Base-by-base conservation (phyloP, 495 filamentous ascomycete species). In the Bacidia rubella region DNA sequence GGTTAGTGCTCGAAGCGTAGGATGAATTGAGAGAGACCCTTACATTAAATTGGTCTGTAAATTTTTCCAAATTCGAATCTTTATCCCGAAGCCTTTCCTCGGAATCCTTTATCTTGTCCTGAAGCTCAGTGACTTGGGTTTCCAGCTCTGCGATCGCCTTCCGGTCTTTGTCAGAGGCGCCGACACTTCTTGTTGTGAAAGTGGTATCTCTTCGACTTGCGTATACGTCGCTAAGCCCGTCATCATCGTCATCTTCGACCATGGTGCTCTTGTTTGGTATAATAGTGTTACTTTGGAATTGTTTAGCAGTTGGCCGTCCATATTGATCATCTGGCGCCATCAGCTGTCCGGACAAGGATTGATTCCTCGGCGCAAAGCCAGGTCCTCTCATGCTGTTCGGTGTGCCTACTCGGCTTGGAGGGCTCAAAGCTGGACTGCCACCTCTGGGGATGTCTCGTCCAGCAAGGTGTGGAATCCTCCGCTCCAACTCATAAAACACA, bases 261-360 rank as follows among this genome's bases (percentile, higher is more conserved):
- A 98, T 88, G 0, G 88, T 97, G 59, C 90, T 93, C 67, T 97
- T 98, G 59, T 95, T 97, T 4, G 92, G 93, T 22, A 96, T 82
- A 55, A 97, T 93, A 0, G 86, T 95, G 60, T 92, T 96, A 62
- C 85, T 90, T 66, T 97, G 90, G 57, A 94, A 95, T 39, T 86
- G 85, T 58, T 93, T 95, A 15, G 87, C 81, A 41, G 83, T 77
- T 1, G 89, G 92, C 44, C 78, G 63, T 4, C 76, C 78, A 59
- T 74, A 77, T 35, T 66, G 65, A 55, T 68, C 69, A 25, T 63
- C 63, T 22, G 64, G 58, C 10, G 54, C 55, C 45, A 60, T 55
- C 22, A 56, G 49, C 45, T 62, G 60, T 19, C 68, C 65, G 2
- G 70, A 67, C 5, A 77, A 57, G 19, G 74, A 77, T 43, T 65